A percentile compares a stretch with the other conserved stretches of the same genome.
Conservation (phyloP, 345 rosid genomes). For the Raphanus raphanistrum region DNA sequence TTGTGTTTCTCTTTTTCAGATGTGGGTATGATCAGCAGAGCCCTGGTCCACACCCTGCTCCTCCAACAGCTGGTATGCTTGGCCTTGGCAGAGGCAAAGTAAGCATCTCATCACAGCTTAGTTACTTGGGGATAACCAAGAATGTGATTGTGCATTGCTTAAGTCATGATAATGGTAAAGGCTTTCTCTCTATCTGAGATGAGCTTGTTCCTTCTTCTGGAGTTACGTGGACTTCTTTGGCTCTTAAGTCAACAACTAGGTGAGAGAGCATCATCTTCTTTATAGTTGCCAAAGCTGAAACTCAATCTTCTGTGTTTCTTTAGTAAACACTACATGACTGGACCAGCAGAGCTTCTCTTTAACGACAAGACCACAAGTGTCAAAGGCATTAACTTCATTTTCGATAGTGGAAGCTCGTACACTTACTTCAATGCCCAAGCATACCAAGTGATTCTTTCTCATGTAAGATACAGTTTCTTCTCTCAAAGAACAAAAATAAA, state of each 20-base stretch:
- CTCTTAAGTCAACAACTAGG: slow-evolving; percentile 39
- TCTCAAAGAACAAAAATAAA: too few relatives aligned
- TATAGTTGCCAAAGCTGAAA: not conserved
- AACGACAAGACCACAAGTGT: slow-evolving; percentile 58
- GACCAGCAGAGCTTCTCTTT: slow-evolving; percentile 67
- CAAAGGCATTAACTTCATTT: slow-evolving; percentile 53
- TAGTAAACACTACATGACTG: slow-evolving; percentile 46
- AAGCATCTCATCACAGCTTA: slow-evolving; percentile 67
- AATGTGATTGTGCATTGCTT: slow-evolving; percentile 85
- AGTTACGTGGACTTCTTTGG: slow-evolving; percentile 37
- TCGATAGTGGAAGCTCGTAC: slow-evolving; percentile 94
- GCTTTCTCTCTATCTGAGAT: slow-evolving; percentile 78
- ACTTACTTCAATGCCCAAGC: slow-evolving; percentile 60
- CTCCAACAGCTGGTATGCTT: slow-evolving; percentile 71
- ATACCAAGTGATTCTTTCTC: slow-evolving; percentile 49
- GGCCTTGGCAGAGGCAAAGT: slow-evolving; percentile 77
- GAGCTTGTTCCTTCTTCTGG: slow-evolving; percentile 52
- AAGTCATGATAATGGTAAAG: slow-evolving; percentile 61
- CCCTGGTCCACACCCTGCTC: slow-evolving; percentile 53
- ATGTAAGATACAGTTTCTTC: slow-evolving; percentile 45
- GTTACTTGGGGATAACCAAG: slow-evolving; percentile 41
- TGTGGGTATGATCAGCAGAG: slow-evolving; percentile 74
- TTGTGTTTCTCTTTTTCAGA: slow-evolving; percentile 34
- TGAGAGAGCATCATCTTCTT: slow-evolving; percentile 42
- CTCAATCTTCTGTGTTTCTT: not conserved